These are phyloP conservation scores for Teratosphaeria destructans DNA, from an alignment of 2,329 filamentous ascomycete species.

Conservation along the genomic window DNA sequence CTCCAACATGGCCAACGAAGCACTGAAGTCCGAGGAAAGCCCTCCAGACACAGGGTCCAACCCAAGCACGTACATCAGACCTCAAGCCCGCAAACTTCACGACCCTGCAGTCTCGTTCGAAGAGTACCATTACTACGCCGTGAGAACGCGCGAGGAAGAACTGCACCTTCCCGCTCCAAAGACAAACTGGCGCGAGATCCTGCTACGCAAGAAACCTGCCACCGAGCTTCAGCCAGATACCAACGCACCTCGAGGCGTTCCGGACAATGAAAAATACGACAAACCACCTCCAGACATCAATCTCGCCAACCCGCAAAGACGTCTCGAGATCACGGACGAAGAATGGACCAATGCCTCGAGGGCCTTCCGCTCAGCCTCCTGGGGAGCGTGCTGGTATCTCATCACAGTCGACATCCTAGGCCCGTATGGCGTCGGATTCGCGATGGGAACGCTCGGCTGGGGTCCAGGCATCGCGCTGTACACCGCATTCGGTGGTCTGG, in stretches of 20 bases:
- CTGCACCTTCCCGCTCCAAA: conserved; percentile 6
- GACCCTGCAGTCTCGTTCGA: conserved; percentile 16
- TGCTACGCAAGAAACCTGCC: conserved; percentile 3
- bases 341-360: conserved; percentile 20
- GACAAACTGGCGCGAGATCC: conserved; percentile 9
- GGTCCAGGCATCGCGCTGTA: conserved; percentile 29
- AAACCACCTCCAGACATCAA: conserved; percentile 3
- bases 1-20: not conserved
- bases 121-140: conserved; percentile 19
- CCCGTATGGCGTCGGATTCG: conserved; percentile 23
- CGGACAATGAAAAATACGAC: not conserved
- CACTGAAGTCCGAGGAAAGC: not conserved
- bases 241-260: not conserved
- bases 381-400: conserved; percentile 18
- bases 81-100: conserved; percentile 20
- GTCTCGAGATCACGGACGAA: conserved; percentile 6
- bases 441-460: conserved; percentile 20
- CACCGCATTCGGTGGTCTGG: conserved; percentile 28
- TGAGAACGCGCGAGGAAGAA: conserved; percentile 14
- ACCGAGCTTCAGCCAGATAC: conserved; percentile 1
- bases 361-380: conserved; percentile 26
- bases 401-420: conserved; percentile 36
- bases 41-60: not conserved
- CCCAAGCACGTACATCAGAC: conserved; percentile 11
- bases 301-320: conserved; percentile 6